phyloP scores from a whole-genome alignment of 208 protist genomes.

The Porcisia deanei region DNA sequence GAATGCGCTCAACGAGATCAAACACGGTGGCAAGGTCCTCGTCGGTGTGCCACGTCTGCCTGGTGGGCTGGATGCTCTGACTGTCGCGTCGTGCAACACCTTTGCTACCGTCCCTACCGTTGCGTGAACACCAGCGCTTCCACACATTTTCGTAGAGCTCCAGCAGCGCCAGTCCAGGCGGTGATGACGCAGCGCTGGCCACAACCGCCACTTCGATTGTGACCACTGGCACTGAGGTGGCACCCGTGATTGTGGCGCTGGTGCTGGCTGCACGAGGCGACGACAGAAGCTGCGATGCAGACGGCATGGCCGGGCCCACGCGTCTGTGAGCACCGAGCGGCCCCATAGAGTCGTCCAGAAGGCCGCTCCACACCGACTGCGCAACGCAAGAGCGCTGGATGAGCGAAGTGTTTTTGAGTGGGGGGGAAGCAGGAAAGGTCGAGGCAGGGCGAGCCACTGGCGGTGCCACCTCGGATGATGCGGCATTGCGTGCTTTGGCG shows the following conservation, averaged over 20 bases:
- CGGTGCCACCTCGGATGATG: not conserved
- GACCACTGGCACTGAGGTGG: not conserved
- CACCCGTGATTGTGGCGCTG: too few relatives aligned
- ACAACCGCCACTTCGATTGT: slow-evolving; percentile 19
- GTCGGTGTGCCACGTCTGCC: not conserved
- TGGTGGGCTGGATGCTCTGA: not conserved
- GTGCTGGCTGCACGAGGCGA: not conserved
- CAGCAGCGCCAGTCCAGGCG: slow-evolving; percentile 9
- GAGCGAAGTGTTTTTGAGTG: slow-evolving; percentile 4
- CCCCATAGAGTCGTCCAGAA: slow-evolving; percentile 12
- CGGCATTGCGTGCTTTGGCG: not conserved
- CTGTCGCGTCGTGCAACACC: not conserved
- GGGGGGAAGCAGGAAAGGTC: not conserved
- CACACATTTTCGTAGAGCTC: slow-evolving; percentile 25
- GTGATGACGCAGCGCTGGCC: not conserved
- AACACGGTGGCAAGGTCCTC: slow-evolving; percentile 8
- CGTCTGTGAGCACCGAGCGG: slow-evolving; percentile 3
- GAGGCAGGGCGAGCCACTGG: not conserved
- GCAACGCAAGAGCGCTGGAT: slow-evolving; percentile 17
- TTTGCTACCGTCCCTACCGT: not conserved
- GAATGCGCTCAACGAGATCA: slow-evolving; percentile 19
- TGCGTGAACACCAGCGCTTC: not conserved
- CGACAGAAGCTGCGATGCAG: not conserved
- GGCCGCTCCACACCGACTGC: slow-evolving; percentile 15
- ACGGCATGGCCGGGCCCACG: not conserved